Evolutionary conservation across 768 basidiomycete genomes (phyloP), one percentile per base, ranked within the genome.

Genomic region (Amanita molliuscula): DNA sequence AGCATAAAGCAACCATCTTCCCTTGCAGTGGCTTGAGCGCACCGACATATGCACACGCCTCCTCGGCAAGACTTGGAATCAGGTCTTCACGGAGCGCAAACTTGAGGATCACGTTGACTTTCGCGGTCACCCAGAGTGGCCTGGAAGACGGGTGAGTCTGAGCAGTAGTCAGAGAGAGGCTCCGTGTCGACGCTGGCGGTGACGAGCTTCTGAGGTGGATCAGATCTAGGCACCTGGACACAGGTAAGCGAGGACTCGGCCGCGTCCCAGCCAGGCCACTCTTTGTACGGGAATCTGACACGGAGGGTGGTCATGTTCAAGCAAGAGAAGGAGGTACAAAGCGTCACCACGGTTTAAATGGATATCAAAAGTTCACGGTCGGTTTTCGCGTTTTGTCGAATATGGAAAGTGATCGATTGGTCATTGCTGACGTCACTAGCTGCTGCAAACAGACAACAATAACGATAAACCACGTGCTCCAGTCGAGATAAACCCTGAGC

Each of bases 41-140:
- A 11, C 62, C 62, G 7, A 59, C 44, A 53, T 71, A 71, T 34
- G 67, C 54, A 37, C 58, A 55, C 4, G 62, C 63, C 56, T 72
- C 69, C 41, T 65, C 56, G 10, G 61, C 59, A 16, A 72, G 64
- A 44, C 61, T 62, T 23, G 59, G 53, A 21, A 69, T 58, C 10
- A 71, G 59, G 46, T 72, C 69, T 25, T 65, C 64, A 25, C 70
- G 62, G 54, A 72, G 56, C 2, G 67, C 69, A 52, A 69, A 70
- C 48, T 72, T 70, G 34, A 72, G 59, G 15, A 60, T 63, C 3
- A 67, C 60, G 4, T 43, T 38, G 40, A 48, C 38, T 47, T 47
- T 43, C 49, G 44, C 38, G 26, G 41, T 56, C 59, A 21, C 48
- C 51, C 47, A 61, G 49, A 13, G 54, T 57, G 26, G 62, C 69